These are phyloP conservation scores for Pittosporum tobira DNA, from an alignment of 129 eudicot species.

Conservation along the genomic window DNA sequence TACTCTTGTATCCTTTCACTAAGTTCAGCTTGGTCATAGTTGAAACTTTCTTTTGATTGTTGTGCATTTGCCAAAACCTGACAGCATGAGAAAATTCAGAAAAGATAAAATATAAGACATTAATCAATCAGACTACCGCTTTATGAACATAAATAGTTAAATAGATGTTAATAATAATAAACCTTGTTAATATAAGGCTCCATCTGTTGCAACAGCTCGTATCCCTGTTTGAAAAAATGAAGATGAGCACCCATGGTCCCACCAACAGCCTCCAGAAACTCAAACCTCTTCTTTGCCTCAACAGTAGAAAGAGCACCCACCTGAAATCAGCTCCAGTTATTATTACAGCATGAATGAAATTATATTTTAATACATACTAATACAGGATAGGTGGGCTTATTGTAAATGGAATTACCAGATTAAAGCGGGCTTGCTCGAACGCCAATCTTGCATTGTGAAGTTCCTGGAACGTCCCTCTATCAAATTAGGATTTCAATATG, in stretches of 20 bases:
- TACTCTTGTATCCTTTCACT: slow-evolving; percentile 74
- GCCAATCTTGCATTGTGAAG: slow-evolving; percentile 69
- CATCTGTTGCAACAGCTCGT: slow-evolving; percentile 87
- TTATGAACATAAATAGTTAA: background rate
- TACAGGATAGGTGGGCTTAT: background rate
- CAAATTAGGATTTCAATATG: slow-evolving; percentile 56
- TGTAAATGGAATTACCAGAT: slow-evolving; percentile 42
- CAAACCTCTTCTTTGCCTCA: slow-evolving; percentile 87
- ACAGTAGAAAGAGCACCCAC: slow-evolving; percentile 72
- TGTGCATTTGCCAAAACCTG: slow-evolving; percentile 69
- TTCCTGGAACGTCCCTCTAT: slow-evolving; percentile 89
- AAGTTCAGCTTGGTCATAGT: slow-evolving; percentile 62
- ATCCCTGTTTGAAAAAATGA: slow-evolving; percentile 79
- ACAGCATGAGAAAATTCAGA: background rate
- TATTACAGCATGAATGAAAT: too few species aligned
- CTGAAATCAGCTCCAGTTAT: slow-evolving; percentile 29
- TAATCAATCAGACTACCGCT: background rate
- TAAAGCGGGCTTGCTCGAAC: slow-evolving; percentile 89
- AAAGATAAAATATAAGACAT: background rate
- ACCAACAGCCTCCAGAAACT: slow-evolving; percentile 80
- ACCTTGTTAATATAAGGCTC: slow-evolving; percentile 90
- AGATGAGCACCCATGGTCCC: slow-evolving; percentile 94
- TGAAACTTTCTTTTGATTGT: slow-evolving; percentile 57
- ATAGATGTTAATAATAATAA: background rate
- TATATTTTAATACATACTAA: too few species aligned